These are phyloP conservation scores for Gastrolobium villosum DNA, from an alignment of 306 rosid species.

Conservation along the genomic window DNA sequence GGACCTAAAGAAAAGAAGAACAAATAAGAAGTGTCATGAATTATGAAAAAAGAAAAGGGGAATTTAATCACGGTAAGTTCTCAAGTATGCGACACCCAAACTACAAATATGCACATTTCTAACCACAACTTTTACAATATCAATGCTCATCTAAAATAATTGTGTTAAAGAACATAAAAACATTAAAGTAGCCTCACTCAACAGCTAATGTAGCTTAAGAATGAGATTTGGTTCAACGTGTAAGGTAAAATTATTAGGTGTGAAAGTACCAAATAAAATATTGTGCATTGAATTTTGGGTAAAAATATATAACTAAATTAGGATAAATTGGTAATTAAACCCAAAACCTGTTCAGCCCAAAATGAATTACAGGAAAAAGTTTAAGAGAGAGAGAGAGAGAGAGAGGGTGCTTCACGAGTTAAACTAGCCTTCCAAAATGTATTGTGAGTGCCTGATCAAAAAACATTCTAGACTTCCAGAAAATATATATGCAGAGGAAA, in stretches of 20 bases:
- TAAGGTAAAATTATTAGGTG: neutral
- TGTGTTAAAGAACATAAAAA: neutral
- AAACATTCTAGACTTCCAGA: conserved; percentile 24
- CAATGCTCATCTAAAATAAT: conserved; percentile 29
- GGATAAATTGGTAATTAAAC: neutral
- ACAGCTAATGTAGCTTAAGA: neutral
- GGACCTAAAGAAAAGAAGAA: conserved; percentile 65
- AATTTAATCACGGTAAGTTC: conserved; percentile 23
- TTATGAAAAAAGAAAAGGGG: conserved; percentile 16
- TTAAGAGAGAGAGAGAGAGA: no score
- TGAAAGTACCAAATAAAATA: conserved; percentile 28
- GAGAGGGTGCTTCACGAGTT: neutral
- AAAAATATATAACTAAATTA: neutral
- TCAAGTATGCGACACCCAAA: conserved; percentile 1
- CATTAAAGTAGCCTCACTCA: no score
- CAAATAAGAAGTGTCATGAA: conserved; percentile 11
- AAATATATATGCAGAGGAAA: neutral
- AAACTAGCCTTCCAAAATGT: conserved; percentile 19
- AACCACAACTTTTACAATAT: neutral
- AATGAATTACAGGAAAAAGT: conserved; percentile 5
- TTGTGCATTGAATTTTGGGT: neutral
- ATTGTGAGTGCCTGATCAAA: conserved; percentile 1
- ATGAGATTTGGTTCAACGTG: neutral
- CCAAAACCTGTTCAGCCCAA: conserved; percentile 13
- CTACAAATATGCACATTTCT: conserved; percentile 7